Base-by-base conservation (phyloP, 352 stramenopile genomes). In the Globisporangium okanoganense region DNA sequence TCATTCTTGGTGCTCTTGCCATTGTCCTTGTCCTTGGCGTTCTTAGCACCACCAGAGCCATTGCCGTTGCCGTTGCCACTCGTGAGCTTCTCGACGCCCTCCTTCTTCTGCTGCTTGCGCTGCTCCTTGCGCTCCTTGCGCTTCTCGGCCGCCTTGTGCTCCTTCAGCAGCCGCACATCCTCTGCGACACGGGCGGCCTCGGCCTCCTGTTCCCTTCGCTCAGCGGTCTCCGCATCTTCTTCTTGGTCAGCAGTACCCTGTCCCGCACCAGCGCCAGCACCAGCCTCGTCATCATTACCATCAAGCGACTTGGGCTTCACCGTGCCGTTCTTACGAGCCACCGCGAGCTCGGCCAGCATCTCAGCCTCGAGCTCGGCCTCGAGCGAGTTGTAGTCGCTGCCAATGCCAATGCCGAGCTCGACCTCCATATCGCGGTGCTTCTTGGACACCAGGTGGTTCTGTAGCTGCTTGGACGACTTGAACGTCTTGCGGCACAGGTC, bases 401-500 rank as follows among this genome's bases (percentile, higher is more conserved):
- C 72, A 3, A 67, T 64, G 12, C 27, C 29, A 20, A 90, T 64
- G n/a, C 82, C 80, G n/a, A 93, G 66, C 33, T 90, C 76, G 12
- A 78, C 43, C 57, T 92, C 85, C 64, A 79, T 87, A 22, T 92
- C 86, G 25, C 76, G 79, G 54, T 95, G 86, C 55, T 93, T 95
- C 49, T 92, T 95, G 4, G 82, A 92, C 27, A 65, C 76, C 1
- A 93, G 57, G 61, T 95, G 84, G 62, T 92, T 93, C 43, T 87
- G 65, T 22, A 94, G 70, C 62, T 95, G 86, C 63, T 94, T 94
- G 27, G 74, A 61, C 6, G 84, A 92, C 72, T 91, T 93, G 71
- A 95, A 95, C 4, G 72, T 82, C 65, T 95, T 93, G 62, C 73
- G 83, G 64, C 86, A 95, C 56, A 95, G 64, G 48, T 92, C 82